Conservation (phyloP, 257 asterid genomes). For the Fraxinus excelsior region DNA sequence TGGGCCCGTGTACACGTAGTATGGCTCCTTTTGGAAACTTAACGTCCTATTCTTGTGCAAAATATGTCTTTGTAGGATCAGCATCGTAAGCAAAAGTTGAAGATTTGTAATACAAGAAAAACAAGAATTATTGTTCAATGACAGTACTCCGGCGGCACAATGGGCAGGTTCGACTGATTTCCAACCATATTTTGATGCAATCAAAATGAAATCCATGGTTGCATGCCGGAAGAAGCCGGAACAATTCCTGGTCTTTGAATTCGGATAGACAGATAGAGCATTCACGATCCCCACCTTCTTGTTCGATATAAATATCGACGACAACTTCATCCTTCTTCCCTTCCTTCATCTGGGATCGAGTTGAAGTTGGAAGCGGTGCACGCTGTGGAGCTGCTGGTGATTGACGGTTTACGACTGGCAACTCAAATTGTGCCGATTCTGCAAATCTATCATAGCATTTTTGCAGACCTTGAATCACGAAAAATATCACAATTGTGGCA, state of each 20-base stretch:
- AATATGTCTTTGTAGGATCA: no score
- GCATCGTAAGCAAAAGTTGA: no score
- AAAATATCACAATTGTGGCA: no score
- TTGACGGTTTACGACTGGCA: neutral
- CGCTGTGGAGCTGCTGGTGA: neutral
- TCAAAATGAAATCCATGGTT: neutral
- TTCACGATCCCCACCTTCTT: neutral
- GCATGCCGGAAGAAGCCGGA: neutral
- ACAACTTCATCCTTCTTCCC: neutral
- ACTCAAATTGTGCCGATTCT: no score
- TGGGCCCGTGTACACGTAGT: no score
- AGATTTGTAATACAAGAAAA: no score
- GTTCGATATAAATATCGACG: neutral
- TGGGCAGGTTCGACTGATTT: neutral
- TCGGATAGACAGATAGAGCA: neutral
- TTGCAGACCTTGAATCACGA: no score
- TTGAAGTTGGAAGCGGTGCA: neutral
- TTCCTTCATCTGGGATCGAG: neutral
- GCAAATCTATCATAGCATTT: no score
- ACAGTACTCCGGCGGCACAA: neutral
- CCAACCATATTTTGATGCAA: neutral
- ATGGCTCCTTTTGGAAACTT: no score
- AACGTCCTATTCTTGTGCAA: no score
- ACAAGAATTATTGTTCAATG: neutral
- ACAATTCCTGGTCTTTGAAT: neutral